phyloP scores from a whole-genome alignment of 371 early-diverging fungal species.

The Amoeboaphelidium protococcarum region DNA sequence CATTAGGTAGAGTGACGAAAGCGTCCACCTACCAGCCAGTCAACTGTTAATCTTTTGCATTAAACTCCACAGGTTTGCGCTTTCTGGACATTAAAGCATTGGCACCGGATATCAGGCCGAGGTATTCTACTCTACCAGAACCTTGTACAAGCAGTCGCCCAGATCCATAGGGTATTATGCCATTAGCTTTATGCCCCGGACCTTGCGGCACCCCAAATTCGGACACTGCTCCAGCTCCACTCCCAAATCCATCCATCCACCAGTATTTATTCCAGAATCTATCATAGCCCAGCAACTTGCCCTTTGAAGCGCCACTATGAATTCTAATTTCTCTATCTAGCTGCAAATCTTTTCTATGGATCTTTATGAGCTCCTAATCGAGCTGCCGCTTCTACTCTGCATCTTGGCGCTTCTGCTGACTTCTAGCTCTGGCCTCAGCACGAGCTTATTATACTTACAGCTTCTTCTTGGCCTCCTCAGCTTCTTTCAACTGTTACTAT shows the following conservation, averaged over 20 bases:
- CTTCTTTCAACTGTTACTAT: not conserved
- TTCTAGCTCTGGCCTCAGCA: not conserved
- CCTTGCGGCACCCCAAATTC: not conserved
- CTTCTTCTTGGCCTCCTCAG: not conserved
- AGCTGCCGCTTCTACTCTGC: not conserved
- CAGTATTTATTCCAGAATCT: constrained; percentile 56
- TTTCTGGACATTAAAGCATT: not conserved
- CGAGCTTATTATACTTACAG: not conserved
- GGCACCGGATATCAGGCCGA: not conserved
- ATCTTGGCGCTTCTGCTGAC: not conserved
- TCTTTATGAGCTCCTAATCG: not conserved
- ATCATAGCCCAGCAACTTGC: constrained; percentile 50
- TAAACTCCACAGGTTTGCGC: not conserved
- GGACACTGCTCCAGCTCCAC: constrained; percentile 15
- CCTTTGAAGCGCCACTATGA: constrained; percentile 6
- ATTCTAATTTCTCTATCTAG: not conserved
- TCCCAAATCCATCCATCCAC: constrained; percentile 40
- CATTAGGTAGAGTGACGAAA: not conserved
- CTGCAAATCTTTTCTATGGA: not conserved
- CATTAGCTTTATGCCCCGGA: not conserved
- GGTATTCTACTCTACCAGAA: not conserved
- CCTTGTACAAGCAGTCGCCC: not conserved
- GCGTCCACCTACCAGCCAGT: too few species aligned
- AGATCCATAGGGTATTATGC: not conserved
- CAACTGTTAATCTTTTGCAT: not conserved